Evolutionary conservation across 2,329 filamentous ascomycete genomes (phyloP).

Genomic region (Fusarium chaquense): DNA sequence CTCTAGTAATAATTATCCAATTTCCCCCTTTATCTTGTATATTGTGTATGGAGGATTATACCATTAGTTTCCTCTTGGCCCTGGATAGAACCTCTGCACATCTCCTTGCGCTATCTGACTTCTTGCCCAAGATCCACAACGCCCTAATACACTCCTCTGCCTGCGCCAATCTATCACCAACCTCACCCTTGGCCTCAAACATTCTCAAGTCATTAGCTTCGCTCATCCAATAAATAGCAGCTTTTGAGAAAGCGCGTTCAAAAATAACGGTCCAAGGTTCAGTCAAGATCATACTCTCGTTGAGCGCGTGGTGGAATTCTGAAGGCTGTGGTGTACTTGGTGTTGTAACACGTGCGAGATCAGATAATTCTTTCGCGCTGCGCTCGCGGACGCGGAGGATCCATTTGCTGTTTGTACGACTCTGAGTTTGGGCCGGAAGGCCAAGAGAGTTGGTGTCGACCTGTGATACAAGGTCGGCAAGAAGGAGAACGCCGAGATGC

Average conservation of each 20-base stretch:
- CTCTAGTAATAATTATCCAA: background rate
- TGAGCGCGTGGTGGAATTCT: conserved; percentile 65
- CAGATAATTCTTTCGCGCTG: conserved; percentile 60
- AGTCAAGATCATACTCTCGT: conserved; percentile 65
- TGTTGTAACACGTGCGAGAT: conserved; percentile 61
- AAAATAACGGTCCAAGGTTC: conserved; percentile 70
- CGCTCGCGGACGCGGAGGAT: conserved; percentile 56
- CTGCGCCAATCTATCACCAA: conserved; percentile 50
- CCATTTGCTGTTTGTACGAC: conserved; percentile 49
- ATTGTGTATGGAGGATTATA: background rate
- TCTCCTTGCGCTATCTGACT: conserved; percentile 60
- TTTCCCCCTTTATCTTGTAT: background rate
- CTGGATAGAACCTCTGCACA: conserved; percentile 37
- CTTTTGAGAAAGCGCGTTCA: conserved; percentile 64
- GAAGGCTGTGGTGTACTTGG: conserved; percentile 45
- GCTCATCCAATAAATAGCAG: conserved; percentile 54
- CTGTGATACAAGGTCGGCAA: conserved; percentile 65
- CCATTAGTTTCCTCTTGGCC: conserved; percentile 6
- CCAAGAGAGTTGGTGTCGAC: conserved; percentile 57
- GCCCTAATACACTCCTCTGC: conserved; percentile 64
- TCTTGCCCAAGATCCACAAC: conserved; percentile 65
- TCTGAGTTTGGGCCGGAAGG: conserved; percentile 25
- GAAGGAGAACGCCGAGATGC: conserved; percentile 66
- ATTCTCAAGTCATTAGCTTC: conserved; percentile 42
- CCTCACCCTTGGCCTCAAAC: conserved; percentile 42